Conservation (phyloP, 2,329 filamentous ascomycete species). For the Sporothrix protearum region DNA sequence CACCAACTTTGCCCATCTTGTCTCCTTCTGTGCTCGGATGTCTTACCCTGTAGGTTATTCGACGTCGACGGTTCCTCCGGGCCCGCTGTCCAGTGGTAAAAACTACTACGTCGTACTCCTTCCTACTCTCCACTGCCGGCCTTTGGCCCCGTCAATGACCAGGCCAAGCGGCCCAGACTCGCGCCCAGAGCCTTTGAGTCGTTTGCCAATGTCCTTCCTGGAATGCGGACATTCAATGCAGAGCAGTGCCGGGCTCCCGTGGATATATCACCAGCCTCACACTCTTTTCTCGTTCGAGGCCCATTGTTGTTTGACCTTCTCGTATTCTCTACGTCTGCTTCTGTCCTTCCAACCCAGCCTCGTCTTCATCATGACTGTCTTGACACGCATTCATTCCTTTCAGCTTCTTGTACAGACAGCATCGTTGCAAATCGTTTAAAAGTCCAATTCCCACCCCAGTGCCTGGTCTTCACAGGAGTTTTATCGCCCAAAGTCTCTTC, state of each 20-base stretch:
- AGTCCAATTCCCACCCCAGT: not conserved
- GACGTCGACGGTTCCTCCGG: not conserved
- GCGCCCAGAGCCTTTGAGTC: not conserved
- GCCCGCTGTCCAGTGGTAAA: not conserved
- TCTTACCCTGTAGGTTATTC: not conserved
- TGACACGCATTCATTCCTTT: conserved; percentile 5
- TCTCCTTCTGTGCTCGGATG: not conserved
- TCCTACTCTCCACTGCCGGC: not conserved
- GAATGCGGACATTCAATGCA: not conserved
- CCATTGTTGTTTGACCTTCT: not conserved
- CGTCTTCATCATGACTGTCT: not conserved
- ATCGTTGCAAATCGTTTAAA: not conserved
- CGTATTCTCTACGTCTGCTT: not conserved
- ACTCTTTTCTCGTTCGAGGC: not conserved
- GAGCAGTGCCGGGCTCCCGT: not conserved
- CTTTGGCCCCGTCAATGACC: not conserved
- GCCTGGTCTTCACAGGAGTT: not conserved
- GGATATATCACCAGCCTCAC: not conserved
- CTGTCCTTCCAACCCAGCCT: not conserved
- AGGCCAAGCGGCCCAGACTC: not conserved
- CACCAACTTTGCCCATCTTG: not conserved
- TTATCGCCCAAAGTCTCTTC: too few species aligned
- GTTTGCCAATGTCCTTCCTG: not conserved
- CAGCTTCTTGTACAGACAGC: not conserved
- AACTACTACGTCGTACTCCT: too few species aligned